Conservation (phyloP, 2,329 filamentous ascomycete genomes). For the Ophiocordyceps robertsii region DNA sequence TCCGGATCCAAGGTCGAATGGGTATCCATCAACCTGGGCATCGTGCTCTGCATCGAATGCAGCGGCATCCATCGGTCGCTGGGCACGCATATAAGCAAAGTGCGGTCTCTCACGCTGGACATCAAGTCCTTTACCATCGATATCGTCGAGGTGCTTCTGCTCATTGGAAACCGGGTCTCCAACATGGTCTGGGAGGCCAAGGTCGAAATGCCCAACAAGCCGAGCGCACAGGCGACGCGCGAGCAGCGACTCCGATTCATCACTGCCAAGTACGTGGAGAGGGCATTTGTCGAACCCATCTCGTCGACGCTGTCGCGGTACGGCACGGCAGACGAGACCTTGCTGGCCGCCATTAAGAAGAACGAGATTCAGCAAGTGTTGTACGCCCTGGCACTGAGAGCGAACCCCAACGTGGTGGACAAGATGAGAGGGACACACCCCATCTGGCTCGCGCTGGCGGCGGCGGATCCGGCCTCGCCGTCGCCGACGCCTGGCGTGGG, state of each 20-base stretch:
- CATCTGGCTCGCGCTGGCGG: slow-evolving; percentile 81
- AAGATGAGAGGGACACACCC: slow-evolving; percentile 79
- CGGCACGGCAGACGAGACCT: slow-evolving; percentile 68
- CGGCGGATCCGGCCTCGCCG: slow-evolving; percentile 79
- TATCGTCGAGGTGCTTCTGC: slow-evolving; percentile 84
- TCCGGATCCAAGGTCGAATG: slow-evolving; percentile 90
- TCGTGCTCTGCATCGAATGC: slow-evolving; percentile 94
- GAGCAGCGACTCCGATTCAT: slow-evolving; percentile 93
- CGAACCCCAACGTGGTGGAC: slow-evolving; percentile 77
- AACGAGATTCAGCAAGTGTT: slow-evolving; percentile 92
- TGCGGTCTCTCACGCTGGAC: slow-evolving; percentile 87
- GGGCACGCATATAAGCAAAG: slow-evolving; percentile 94
- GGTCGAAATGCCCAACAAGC: slow-evolving; percentile 62
- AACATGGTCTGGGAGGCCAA: slow-evolving; percentile 95
- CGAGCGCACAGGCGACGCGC: slow-evolving; percentile 61
- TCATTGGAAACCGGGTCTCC: slow-evolving; percentile 85
- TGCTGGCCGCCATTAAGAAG: slow-evolving; percentile 86
- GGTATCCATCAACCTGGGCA: slow-evolving; percentile 96
- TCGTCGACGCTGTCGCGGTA: slow-evolving; percentile 65
- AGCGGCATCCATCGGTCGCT: slow-evolving; percentile 93
- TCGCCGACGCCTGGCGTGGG: slow-evolving; percentile 32
- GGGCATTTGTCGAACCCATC: slow-evolving; percentile 66
- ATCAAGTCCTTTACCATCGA: slow-evolving; percentile 94
- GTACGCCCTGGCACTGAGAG: slow-evolving; percentile 74
- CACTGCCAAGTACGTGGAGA: slow-evolving; percentile 84